Evolutionary conservation across 1,139 yeast species (phyloP).

Genomic region (Kodamaea fungicola): DNA sequence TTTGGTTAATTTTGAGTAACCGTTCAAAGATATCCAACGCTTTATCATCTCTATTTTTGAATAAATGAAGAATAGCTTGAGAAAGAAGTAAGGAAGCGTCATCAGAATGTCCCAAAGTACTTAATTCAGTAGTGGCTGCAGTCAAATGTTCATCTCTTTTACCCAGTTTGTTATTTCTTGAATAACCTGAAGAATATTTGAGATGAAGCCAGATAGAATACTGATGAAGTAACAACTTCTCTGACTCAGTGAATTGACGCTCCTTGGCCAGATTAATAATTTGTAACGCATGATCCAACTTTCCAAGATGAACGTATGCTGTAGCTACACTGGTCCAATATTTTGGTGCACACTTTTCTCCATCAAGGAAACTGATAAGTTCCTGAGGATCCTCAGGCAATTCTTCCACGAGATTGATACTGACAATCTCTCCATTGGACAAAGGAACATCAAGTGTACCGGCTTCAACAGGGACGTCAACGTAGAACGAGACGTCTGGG

Average conservation of each 20-base stretch:
- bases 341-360: constrained; percentile 70
- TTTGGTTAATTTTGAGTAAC: constrained; percentile 45
- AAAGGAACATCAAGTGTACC: constrained; percentile 61
- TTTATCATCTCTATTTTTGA: constrained; percentile 54
- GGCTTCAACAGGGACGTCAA: constrained; percentile 33
- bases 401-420: constrained; percentile 64
- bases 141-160: constrained; percentile 4
- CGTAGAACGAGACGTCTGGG: constrained; percentile 38
- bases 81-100: constrained; percentile 50
- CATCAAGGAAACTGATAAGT: constrained; percentile 69
- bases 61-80: constrained; percentile 50
- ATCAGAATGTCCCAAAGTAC: constrained; percentile 12
- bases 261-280: constrained; percentile 58
- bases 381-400: constrained; percentile 88
- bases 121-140: constrained; percentile 29
- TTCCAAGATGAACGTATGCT: constrained; percentile 68
- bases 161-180: constrained; percentile 1
- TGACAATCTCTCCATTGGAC: constrained; percentile 67
- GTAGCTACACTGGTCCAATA: constrained; percentile 84
- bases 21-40: constrained; percentile 63
- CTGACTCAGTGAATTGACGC: constrained; percentile 40
- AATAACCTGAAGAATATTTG: constrained; percentile 2
- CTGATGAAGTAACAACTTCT: constrained; percentile 53
- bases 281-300: constrained; percentile 58
- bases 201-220: constrained; percentile 71